Conservation (phyloP, 2,329 filamentous ascomycete genomes). For the Colletotrichum neosansevieriae region DNA sequence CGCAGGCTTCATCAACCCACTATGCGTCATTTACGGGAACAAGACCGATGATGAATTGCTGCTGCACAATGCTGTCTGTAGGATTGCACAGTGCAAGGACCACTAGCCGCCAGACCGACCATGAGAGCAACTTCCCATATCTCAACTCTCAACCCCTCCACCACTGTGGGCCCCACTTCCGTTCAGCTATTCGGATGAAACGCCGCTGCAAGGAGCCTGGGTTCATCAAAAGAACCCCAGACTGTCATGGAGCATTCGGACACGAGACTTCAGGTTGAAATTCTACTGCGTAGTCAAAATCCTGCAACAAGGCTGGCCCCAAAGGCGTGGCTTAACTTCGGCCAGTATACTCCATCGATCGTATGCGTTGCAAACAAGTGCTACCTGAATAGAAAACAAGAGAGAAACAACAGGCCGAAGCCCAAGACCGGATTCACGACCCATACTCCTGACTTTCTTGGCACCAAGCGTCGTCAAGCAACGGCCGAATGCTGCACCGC, state of each 20-base stretch:
- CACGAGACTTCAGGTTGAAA: conserved; percentile 23
- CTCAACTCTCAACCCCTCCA: not conserved
- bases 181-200: conserved; percentile 40
- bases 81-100: not conserved
- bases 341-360: not conserved
- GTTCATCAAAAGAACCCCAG: conserved; percentile 22
- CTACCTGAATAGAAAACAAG: not conserved
- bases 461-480: conserved; percentile 23
- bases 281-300: too few species aligned
- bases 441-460: conserved; percentile 13
- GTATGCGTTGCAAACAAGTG: not conserved
- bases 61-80: not conserved
- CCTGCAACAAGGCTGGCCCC: conserved; percentile 17
- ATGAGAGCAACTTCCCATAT: not conserved
- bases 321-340: conserved; percentile 13
- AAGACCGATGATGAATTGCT: not conserved
- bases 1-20: conserved; percentile 4
- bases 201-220: conserved; percentile 31
- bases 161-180: conserved; percentile 11
- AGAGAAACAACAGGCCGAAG: conserved; percentile 17
- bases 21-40: conserved; percentile 22
- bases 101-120: conserved; percentile 2
- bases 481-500: conserved; percentile 15
- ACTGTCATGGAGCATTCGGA: conserved; percentile 23
- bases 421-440: conserved; percentile 19